A percentile compares a stretch with the other conserved stretches of the same genome.
Evolutionary conservation across 2,329 filamentous ascomycete genomes (phyloP).

Genomic region (Fusarium secorum): DNA sequence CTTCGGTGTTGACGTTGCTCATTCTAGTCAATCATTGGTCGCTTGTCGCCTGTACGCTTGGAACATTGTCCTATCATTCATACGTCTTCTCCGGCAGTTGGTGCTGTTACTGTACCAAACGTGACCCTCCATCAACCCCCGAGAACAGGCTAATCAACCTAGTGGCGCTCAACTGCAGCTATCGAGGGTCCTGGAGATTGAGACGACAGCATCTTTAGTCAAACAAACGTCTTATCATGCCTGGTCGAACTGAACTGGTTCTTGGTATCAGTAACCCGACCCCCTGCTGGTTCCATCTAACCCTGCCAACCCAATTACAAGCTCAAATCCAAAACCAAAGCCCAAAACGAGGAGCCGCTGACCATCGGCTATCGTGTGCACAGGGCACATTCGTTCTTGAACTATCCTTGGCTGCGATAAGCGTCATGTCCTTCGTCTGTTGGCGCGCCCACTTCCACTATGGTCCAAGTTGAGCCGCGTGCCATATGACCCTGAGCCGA

Average conservation of each 20-base stretch:
- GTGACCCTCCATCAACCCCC: slow-evolving; percentile 5
- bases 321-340: slow-evolving; percentile 7
- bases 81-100: slow-evolving; percentile 10
- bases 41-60: not conserved
- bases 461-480: slow-evolving; percentile 26
- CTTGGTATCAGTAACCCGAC: slow-evolving; percentile 20
- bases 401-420: slow-evolving; percentile 37
- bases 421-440: slow-evolving; percentile 35
- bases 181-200: slow-evolving; percentile 13
- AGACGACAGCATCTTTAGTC: slow-evolving; percentile 15
- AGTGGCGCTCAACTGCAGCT: slow-evolving; percentile 13
- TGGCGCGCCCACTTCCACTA: slow-evolving; percentile 26
- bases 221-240: slow-evolving; percentile 29
- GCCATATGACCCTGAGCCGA: slow-evolving; percentile 29
- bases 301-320: slow-evolving; percentile 23
- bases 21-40: not conserved
- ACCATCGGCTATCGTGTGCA: slow-evolving; percentile 35
- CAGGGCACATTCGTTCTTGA: slow-evolving; percentile 20
- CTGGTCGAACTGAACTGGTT: slow-evolving; percentile 13
- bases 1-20: not conserved
- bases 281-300: slow-evolving; percentile 19
- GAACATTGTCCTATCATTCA: not conserved
- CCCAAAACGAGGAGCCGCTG: slow-evolving; percentile 15
- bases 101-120: not conserved
- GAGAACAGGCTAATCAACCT: slow-evolving; percentile 17